Base-by-base conservation (phyloP, 2,329 filamentous ascomycete species). In the Tolypocladium nubicola region DNA sequence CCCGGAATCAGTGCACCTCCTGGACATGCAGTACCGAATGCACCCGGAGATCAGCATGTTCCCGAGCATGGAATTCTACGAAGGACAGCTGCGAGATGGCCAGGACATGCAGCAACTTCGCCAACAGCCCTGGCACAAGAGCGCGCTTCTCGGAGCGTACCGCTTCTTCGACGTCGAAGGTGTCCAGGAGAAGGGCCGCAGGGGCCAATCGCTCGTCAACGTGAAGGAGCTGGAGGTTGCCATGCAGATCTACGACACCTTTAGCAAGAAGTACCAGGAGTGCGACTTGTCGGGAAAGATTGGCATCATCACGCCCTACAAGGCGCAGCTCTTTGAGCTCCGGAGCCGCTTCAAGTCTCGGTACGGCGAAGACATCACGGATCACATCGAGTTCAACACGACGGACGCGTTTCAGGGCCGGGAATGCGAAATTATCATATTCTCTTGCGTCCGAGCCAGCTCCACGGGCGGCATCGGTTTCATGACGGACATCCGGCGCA, bases 11-110 rank as follows among this genome's bases (percentile, higher is more conserved):
- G 86, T 99, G 19, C 93, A 99, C 75, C 79, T 99, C 33, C 83
- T 99, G n/a, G 93, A 97, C 68, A 94, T 88, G 57, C 94, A 99
- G 69, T 99, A 99, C 70, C 94, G 94, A 73, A 99, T 99, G 95
- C 94, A 99, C 74, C 94, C 95, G 0, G 90, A 94, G 63, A 99
- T 99, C 69, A 96, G 91, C 71, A 72, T 78, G 55, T 99, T 97
- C 71, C 94, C 95, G 1, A 96, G 91, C 70, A 77, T 81, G 64
- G 87, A 92, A 55, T 99, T 99, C 74, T 99, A 99, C 74, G 90
- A 97, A 68, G 85, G 89, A 35, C 84, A 85, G 61, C 82, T 99
- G 13, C 78, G 92, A 61, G 91, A 99, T 70, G 94, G 95, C 30
- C 82, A 81, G 59, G 82, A 88, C 62, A 97, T 97, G 92, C 84